Conservation (phyloP, 148 eudicot genomes). For the Spergularia marina region DNA sequence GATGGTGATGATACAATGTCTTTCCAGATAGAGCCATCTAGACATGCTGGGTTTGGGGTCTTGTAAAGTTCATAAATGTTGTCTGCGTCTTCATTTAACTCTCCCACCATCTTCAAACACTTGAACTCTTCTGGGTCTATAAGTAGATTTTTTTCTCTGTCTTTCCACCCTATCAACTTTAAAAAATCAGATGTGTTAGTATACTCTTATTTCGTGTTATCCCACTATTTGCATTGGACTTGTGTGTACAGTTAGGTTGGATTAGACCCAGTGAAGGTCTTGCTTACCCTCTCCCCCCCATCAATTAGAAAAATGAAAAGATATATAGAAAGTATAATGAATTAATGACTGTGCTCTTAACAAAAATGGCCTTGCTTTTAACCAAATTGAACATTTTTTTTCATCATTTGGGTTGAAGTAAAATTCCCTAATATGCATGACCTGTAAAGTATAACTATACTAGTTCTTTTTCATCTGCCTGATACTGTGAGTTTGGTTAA, state of each 20-base stretch:
- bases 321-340: too few relatives aligned
- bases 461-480: not conserved
- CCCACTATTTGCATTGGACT: too few relatives aligned
- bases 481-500: not conserved
- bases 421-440: too few relatives aligned
- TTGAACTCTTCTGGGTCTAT: conserved; percentile 94
- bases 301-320: too few relatives aligned
- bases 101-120: conserved; percentile 54
- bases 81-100: conserved; percentile 76
- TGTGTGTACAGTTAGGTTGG: too few relatives aligned
- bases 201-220: not conserved
- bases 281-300: too few relatives aligned
- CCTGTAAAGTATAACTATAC: not conserved
- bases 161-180: conserved; percentile 99
- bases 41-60: conserved; percentile 54
- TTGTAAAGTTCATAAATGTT: conserved; percentile 75
- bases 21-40: conserved; percentile 78
- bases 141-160: conserved; percentile 80
- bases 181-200: conserved; percentile 28
- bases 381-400: too few relatives aligned
- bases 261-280: too few relatives aligned
- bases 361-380: too few relatives aligned
- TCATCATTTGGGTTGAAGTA: too few relatives aligned
- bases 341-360: too few relatives aligned
- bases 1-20: conserved; percentile 96